Percentiles rank a stretch among this genome's conserved stretches.
phyloP scores from a whole-genome alignment of 2,329 filamentous ascomycete species.

The Cercospora citrullina region DNA sequence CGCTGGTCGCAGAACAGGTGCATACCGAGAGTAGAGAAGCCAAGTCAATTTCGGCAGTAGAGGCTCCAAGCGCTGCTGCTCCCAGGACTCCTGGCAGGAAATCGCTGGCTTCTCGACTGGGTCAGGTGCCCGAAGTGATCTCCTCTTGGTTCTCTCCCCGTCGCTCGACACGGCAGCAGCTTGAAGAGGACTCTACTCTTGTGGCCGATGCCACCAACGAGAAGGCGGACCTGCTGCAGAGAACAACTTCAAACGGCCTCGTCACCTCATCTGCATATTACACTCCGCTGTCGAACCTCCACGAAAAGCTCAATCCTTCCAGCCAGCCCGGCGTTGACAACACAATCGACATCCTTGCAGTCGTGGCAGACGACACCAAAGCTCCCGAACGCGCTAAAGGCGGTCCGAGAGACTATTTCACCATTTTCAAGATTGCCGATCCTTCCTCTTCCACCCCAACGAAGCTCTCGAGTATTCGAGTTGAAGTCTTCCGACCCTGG shows the following conservation, averaged over 20 bases:
- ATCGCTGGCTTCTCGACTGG: conserved; percentile 34
- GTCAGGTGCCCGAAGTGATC: conserved; percentile 39
- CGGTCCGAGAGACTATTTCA: conserved; percentile 49
- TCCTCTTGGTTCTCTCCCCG: conserved; percentile 41
- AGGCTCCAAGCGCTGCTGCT: background rate
- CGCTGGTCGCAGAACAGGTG: background rate
- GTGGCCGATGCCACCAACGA: conserved; percentile 2
- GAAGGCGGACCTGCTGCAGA: conserved; percentile 9
- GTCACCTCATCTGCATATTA: conserved; percentile 45
- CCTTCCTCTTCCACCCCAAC: conserved; percentile 28
- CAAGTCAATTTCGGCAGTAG: background rate
- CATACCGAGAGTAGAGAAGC: background rate
- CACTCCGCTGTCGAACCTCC: conserved; percentile 45
- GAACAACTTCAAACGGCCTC: conserved; percentile 13
- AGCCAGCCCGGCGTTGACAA: conserved; percentile 34
- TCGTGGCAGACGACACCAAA: conserved; percentile 42
- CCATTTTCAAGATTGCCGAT: conserved; percentile 46
- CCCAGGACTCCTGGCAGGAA: conserved; percentile 26
- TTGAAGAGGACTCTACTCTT: conserved; percentile 13
- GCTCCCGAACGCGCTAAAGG: conserved; percentile 41
- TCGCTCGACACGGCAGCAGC: conserved; percentile 22
- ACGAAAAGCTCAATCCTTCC: conserved; percentile 44
- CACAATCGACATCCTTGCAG: conserved; percentile 48
- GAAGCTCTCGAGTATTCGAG: conserved; percentile 19
- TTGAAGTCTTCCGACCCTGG: conserved; percentile 49